phyloP scores from a whole-genome alignment of 371 early-diverging fungal species.

The Rhizopus arrhizus region DNA sequence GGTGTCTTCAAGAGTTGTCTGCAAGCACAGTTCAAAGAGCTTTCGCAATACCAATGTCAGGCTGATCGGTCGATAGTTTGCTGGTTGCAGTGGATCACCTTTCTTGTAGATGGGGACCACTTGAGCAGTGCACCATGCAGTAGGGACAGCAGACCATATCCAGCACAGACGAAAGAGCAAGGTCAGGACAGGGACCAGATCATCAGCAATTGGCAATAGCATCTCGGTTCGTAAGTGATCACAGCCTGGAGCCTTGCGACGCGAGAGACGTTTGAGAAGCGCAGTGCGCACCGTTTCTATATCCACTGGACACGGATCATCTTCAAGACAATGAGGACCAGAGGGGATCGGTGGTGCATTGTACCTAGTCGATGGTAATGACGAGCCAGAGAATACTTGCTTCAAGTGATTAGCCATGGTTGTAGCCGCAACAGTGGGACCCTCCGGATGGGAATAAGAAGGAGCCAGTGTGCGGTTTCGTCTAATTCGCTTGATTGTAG shows the following conservation, averaged over 20 bases:
- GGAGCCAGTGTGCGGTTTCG: neutral
- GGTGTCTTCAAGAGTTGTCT: neutral
- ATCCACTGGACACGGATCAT: neutral
- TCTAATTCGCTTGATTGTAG: constrained; percentile 5
- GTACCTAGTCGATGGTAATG: neutral
- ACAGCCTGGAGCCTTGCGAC: constrained; percentile 24
- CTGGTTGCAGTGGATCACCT: constrained; percentile 17
- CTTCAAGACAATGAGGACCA: neutral
- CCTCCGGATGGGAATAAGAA: constrained; percentile 12
- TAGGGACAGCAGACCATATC: constrained; percentile 21
- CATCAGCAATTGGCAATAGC: constrained; percentile 21
- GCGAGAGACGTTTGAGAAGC: constrained; percentile 1
- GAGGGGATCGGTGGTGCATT: neutral
- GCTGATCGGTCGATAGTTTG: constrained; percentile 27
- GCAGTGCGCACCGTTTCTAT: neutral
- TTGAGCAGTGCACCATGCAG: constrained; percentile 23
- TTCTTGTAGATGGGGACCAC: constrained; percentile 27
- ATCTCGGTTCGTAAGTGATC: constrained; percentile 31
- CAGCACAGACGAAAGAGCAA: constrained; percentile 25
- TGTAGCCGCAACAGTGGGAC: constrained; percentile 15
- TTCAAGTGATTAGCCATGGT: constrained; percentile 11
- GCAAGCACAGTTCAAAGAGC: constrained; percentile 19
- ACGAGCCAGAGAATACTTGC: constrained; percentile 7
- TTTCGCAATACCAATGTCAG: constrained; percentile 30
- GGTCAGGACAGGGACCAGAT: neutral